phyloP scores from a whole-genome alignment of 257 asterid genomes.

The Mentha longifolia region DNA sequence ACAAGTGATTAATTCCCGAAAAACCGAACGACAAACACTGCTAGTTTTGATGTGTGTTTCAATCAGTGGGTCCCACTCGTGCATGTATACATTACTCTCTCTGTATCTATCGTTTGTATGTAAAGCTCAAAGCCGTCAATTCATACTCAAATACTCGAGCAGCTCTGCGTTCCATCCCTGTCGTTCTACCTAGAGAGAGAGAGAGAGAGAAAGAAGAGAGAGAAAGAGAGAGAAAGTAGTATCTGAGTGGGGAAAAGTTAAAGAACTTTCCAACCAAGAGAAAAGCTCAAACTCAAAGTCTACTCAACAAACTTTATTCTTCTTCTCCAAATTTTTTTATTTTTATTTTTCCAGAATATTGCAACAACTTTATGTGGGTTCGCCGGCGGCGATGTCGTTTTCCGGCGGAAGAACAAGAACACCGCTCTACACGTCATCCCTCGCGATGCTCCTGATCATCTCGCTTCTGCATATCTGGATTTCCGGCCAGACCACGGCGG shows the following conservation, averaged over 20 bases:
- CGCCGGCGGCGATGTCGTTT: conserved; percentile 61
- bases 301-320: background rate
- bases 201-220: conserved; percentile 13
- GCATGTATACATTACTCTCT: conserved; percentile 37
- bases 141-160: conserved; percentile 45
- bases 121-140: conserved; percentile 57
- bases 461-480: conserved; percentile 42
- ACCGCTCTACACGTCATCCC: conserved; percentile 34
- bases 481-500: conserved; percentile 33
- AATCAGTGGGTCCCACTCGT: conserved; percentile 41
- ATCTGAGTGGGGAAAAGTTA: conserved; percentile 10
- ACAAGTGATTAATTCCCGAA: background rate
- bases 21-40: conserved; percentile 35
- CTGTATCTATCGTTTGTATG: conserved; percentile 29
- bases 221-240: background rate
- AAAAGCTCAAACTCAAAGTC: background rate
- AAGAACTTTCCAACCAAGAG: background rate
- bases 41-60: conserved; percentile 40
- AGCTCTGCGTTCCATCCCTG: conserved; percentile 34
- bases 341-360: background rate
- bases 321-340: background rate
- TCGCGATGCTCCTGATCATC: conserved; percentile 41
- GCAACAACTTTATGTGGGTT: conserved; percentile 47
- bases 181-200: conserved; percentile 22
- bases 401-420: conserved; percentile 47